Evolutionary conservation across 176 grass and related monocot species (phyloP).

Genomic region (Aegilops sharonensis): DNA sequence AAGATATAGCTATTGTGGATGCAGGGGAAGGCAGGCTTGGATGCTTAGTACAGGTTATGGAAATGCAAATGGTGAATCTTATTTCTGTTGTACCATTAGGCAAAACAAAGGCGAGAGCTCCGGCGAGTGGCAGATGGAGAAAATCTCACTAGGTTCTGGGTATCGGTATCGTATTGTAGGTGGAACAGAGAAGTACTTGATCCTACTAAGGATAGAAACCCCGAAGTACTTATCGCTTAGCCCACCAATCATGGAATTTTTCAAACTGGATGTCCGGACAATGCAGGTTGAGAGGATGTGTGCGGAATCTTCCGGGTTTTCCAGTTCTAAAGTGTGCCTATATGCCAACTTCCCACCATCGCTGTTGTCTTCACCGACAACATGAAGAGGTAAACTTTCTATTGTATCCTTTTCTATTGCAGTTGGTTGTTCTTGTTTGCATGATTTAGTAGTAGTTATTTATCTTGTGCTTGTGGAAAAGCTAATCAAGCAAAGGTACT

Average conservation of each 20-base stretch:
- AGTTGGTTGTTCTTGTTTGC: background rate
- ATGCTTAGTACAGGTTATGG: background rate
- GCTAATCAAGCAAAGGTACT: no score
- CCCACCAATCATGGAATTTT: background rate
- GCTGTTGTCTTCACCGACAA: background rate
- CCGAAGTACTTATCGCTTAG: background rate
- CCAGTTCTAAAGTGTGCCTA: background rate
- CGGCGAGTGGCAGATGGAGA: slow-evolving; percentile 13
- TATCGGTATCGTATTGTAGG: slow-evolving; percentile 19
- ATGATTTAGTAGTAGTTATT: no score
- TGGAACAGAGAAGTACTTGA: slow-evolving; percentile 3
- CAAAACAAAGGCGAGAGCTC: background rate
- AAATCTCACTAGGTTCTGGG: slow-evolving; percentile 27
- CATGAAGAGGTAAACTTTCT: slow-evolving; percentile 21
- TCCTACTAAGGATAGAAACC: background rate
- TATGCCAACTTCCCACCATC: slow-evolving; percentile 31
- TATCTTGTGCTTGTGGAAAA: background rate
- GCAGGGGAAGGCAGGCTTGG: background rate
- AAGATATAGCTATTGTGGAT: background rate
- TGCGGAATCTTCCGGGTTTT: background rate
- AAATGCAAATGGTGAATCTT: background rate
- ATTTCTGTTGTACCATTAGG: slow-evolving; percentile 4
- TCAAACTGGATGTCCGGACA: slow-evolving; percentile 17
- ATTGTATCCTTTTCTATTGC: background rate
- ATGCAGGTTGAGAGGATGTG: slow-evolving; percentile 10